phyloP scores from a whole-genome alignment of 169 alveolate genomes.

The Theileria annulata region DNA sequence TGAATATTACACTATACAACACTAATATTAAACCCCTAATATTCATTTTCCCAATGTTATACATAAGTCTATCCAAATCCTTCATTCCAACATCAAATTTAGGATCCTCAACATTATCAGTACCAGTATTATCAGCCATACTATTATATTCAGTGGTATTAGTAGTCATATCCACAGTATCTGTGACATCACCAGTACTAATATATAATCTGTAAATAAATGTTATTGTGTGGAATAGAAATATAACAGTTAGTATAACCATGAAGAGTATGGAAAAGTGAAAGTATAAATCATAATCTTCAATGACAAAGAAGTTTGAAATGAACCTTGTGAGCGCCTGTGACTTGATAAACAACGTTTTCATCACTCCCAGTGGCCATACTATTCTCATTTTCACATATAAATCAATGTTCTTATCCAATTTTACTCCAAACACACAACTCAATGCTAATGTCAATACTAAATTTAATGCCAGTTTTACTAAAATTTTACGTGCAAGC shows the following conservation, averaged over 20 bases:
- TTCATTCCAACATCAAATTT: too few species aligned
- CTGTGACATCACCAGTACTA: neutral
- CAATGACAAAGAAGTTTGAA: neutral
- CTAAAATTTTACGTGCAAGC: neutral
- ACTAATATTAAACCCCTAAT: neutral
- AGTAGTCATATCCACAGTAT: neutral
- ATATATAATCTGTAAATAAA: neutral
- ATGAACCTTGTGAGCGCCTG: neutral
- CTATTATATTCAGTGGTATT: neutral
- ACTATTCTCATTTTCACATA: too few species aligned
- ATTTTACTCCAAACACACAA: neutral
- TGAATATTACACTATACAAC: constrained; percentile 12
- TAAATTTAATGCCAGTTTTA: neutral
- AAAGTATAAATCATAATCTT: neutral
- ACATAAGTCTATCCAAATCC: neutral
- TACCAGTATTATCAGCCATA: too few species aligned
- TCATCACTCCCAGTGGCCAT: constrained; percentile 2
- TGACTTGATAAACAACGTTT: neutral
- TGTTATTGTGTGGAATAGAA: neutral
- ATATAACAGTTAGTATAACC: neutral
- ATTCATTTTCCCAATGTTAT: neutral
- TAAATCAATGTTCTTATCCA: neutral
- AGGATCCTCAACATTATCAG: too few species aligned
- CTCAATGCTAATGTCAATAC: neutral
- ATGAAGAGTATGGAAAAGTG: neutral